Conservation (phyloP, 208 protist genomes). For the Angomonas deanei region DNA sequence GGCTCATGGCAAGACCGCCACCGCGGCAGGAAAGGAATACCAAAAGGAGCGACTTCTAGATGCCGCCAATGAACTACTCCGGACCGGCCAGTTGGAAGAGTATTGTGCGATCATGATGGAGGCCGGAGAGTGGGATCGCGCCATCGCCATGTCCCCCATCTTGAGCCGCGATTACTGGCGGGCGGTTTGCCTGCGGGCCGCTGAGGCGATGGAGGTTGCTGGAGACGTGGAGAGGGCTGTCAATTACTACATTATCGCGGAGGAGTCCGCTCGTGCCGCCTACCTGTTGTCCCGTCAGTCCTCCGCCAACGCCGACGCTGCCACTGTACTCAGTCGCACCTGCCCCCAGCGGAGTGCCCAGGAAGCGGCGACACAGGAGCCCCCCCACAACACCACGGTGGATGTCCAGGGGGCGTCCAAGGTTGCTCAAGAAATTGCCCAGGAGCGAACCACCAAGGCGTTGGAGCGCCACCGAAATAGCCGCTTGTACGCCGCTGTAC, state of each 20-base stretch:
- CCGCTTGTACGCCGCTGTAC: constrained; percentile 56
- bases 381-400: constrained; percentile 49
- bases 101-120: constrained; percentile 84
- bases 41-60: constrained; percentile 58
- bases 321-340: constrained; percentile 50
- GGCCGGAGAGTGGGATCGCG: constrained; percentile 84
- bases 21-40: constrained; percentile 40
- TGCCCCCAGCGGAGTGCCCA: constrained; percentile 50
- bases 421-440: constrained; percentile 31
- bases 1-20: constrained; percentile 60
- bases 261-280: constrained; percentile 65
- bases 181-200: constrained; percentile 52
- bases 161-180: constrained; percentile 88
- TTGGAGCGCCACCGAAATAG: constrained; percentile 43
- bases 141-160: constrained; percentile 80
- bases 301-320: constrained; percentile 36
- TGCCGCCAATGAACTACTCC: constrained; percentile 65
- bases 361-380: constrained; percentile 24
- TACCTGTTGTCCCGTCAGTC: constrained; percentile 40
- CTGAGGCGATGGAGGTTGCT: constrained; percentile 57
- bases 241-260: constrained; percentile 74
- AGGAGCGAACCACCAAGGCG: constrained; percentile 18
- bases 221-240: constrained; percentile 51
- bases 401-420: constrained; percentile 44
- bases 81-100: constrained; percentile 64